phyloP scores from a whole-genome alignment of 257 asterid species.

The Capsicum chinense region DNA sequence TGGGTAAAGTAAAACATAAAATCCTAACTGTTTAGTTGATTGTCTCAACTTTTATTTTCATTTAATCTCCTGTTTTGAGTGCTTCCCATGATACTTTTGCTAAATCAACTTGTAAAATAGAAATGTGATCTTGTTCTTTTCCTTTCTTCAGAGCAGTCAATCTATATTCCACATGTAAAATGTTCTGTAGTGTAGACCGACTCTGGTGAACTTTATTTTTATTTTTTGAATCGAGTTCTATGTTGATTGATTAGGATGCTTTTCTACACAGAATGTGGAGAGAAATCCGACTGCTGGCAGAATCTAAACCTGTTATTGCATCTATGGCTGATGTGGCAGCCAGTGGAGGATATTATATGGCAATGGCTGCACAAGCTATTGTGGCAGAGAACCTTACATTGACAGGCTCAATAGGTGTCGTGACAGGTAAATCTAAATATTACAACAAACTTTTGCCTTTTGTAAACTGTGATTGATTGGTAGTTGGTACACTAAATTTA shows the following conservation, averaged over 20 bases:
- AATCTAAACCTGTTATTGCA: constrained; percentile 85
- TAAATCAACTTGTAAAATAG: constrained; percentile 10
- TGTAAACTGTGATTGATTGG: not conserved
- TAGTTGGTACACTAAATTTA: not conserved
- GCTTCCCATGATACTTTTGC: not conserved
- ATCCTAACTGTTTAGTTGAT: not conserved
- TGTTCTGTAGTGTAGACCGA: not conserved
- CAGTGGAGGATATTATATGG: constrained; percentile 99
- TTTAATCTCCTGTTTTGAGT: not conserved
- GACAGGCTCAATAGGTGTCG: constrained; percentile 98
- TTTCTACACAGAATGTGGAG: constrained; percentile 88
- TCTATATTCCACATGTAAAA: not conserved
- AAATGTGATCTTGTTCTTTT: not conserved
- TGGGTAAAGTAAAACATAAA: not conserved
- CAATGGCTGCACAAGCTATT: constrained; percentile 84
- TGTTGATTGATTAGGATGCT: not conserved
- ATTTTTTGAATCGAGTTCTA: not conserved
- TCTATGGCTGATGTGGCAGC: constrained; percentile 99
- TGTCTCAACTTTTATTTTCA: constrained; percentile 6
- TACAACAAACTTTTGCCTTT: constrained; percentile 11
- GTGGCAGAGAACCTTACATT: constrained; percentile 93
- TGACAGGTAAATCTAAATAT: constrained; percentile 63
- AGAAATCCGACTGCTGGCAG: constrained; percentile 91
- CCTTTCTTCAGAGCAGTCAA: not conserved
- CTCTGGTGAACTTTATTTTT: not conserved